These are phyloP conservation scores for Oxyria digyna DNA, from an alignment of 148 eudicot genomes.

Conservation along the genomic window DNA sequence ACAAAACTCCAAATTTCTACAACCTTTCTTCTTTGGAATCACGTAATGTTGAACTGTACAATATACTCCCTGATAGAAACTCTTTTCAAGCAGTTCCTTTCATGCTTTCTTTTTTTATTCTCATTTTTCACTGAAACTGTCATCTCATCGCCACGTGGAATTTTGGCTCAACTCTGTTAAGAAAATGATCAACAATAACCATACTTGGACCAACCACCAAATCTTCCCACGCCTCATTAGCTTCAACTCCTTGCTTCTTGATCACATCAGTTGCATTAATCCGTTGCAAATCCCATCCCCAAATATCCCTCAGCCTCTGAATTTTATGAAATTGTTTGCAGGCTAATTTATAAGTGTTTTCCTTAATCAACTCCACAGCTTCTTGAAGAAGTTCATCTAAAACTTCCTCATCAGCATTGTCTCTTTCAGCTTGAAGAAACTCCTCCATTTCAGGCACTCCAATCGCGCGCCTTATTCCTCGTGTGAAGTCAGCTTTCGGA, in stretches of 20 bases:
- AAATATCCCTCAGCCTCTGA: slow-evolving; percentile 32
- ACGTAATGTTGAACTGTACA: not conserved
- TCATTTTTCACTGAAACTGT: no score
- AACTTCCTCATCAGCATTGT: slow-evolving; percentile 18
- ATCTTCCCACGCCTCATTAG: slow-evolving; percentile 20
- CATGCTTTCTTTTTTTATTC: no score
- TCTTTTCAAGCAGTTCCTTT: no score
- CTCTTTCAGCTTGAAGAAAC: slow-evolving; percentile 34
- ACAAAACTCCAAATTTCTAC: slow-evolving; percentile 3
- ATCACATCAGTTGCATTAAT: slow-evolving; percentile 67
- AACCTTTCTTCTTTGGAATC: slow-evolving; percentile 1
- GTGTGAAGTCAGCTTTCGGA: slow-evolving; percentile 33
- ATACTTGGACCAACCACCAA: slow-evolving; percentile 17
- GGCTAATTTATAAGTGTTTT: slow-evolving; percentile 51
- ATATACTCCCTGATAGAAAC: not conserved
- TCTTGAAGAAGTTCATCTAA: slow-evolving; percentile 23
- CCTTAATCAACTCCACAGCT: slow-evolving; percentile 55
- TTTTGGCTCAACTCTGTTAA: not conserved
- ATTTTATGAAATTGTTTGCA: slow-evolving; percentile 54
- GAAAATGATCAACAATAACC: slow-evolving; percentile 15
- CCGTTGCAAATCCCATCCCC: slow-evolving; percentile 54
- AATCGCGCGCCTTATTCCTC: slow-evolving; percentile 67
- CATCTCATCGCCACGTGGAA: slow-evolving; percentile 9
- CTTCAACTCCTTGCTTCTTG: slow-evolving; percentile 21
- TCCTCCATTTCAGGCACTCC: slow-evolving; percentile 74